phyloP scores from a whole-genome alignment of 306 rosid species.

The Geum urbanum region DNA sequence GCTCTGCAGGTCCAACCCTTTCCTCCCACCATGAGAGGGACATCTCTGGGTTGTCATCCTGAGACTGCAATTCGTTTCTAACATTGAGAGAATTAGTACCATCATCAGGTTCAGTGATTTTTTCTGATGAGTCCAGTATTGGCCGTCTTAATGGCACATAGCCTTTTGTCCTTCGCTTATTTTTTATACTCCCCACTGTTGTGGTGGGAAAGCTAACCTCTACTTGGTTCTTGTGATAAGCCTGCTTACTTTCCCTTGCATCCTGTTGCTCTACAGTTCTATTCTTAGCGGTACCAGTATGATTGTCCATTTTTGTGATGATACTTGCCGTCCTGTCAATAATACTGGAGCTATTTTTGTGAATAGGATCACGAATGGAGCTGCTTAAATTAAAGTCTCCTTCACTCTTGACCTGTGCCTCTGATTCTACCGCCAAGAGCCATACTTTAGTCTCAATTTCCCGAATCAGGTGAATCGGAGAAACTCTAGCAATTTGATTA shows the following conservation, averaged over 20 bases:
- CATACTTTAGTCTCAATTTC: slow-evolving; percentile 96
- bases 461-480: slow-evolving; percentile 83
- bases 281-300: slow-evolving; percentile 52
- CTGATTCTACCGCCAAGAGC: slow-evolving; percentile 95
- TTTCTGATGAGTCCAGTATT: slow-evolving; percentile 54
- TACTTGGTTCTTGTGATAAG: slow-evolving; percentile 53
- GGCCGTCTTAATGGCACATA: slow-evolving; percentile 54
- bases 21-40: slow-evolving; percentile 92
- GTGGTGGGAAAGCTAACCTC: slow-evolving; percentile 55
- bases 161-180: slow-evolving; percentile 83
- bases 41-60: slow-evolving; percentile 70
- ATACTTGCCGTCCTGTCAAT: slow-evolving; percentile 84
- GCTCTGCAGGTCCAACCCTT: slow-evolving; percentile 85
- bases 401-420: slow-evolving; percentile 80
- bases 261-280: slow-evolving; percentile 67
- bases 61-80: slow-evolving; percentile 54
- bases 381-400: slow-evolving; percentile 59
- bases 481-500: slow-evolving; percentile 55
- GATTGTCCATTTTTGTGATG: slow-evolving; percentile 87
- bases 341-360: slow-evolving; percentile 67
- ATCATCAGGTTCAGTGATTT: slow-evolving; percentile 59
- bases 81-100: slow-evolving; percentile 42
- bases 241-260: slow-evolving; percentile 52
- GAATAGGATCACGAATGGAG: slow-evolving; percentile 48
- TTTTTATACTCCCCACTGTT: slow-evolving; percentile 62